A percentile compares a stretch with the other conserved stretches of the same genome.
These are phyloP conservation scores for Kalmusia sp. DNA, from an alignment of 2,329 filamentous ascomycete species.

Conservation along the genomic window DNA sequence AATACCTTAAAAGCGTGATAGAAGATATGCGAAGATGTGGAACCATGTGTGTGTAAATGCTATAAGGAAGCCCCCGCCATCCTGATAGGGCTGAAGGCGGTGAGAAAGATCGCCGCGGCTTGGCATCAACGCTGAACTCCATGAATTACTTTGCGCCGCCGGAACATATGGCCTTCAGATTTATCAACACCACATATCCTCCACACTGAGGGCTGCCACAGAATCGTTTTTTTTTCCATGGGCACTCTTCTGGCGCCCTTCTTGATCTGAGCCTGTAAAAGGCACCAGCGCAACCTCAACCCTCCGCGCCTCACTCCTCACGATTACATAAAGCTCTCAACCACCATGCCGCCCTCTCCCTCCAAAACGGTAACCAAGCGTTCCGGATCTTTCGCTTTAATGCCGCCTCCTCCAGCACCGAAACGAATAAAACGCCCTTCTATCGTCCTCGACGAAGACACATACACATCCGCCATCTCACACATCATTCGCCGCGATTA, in stretches of 20 bases:
- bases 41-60: too few relatives aligned
- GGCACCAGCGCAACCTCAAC: constrained; percentile 5
- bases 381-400: constrained; percentile 71
- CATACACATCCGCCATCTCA: constrained; percentile 87
- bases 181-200: background rate
- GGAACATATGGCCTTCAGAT: background rate
- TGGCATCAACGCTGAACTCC: constrained; percentile 13
- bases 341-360: constrained; percentile 36
- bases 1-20: too few relatives aligned
- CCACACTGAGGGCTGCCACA: background rate
- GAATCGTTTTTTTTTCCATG: background rate
- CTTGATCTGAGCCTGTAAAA: background rate
- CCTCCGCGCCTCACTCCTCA: too few relatives aligned
- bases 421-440: constrained; percentile 93
- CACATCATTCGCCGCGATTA: constrained; percentile 97
- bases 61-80: background rate
- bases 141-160: background rate
- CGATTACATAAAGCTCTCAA: too few relatives aligned
- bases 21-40: too few relatives aligned
- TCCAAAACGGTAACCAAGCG: constrained; percentile 73
- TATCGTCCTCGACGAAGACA: constrained; percentile 89
- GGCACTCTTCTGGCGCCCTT: background rate
- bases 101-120: constrained; percentile 27
- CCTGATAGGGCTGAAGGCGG: constrained; percentile 41
- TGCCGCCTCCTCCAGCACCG: constrained; percentile 83